Evolutionary conservation across 2,329 filamentous ascomycete species (phyloP).

Genomic region (Phoma sp.): DNA sequence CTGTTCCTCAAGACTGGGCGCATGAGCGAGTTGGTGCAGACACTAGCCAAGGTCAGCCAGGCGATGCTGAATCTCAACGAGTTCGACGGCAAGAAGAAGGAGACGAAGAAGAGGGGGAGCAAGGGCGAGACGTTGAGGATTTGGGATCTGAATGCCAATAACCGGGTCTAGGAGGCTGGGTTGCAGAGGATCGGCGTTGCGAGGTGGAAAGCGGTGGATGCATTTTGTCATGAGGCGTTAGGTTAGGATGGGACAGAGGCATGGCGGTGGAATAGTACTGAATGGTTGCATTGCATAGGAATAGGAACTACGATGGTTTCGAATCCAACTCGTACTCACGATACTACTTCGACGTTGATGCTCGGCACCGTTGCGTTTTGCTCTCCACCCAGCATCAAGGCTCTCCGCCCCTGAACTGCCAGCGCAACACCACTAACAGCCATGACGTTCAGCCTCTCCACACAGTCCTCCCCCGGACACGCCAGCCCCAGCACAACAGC

Average conservation of each 20-base stretch:
- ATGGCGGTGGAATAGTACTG: not conserved
- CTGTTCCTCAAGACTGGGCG: slow-evolving; percentile 50
- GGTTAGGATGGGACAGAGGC: too few relatives aligned
- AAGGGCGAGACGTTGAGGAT: slow-evolving; percentile 53
- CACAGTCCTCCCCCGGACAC: slow-evolving; percentile 19
- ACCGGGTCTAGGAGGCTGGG: slow-evolving; percentile 15
- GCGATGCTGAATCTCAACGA: slow-evolving; percentile 65
- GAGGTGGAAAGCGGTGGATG: not conserved
- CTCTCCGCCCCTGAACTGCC: not conserved
- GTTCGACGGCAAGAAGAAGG: slow-evolving; percentile 44
- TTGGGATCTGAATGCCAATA: slow-evolving; percentile 50
- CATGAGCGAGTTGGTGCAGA: slow-evolving; percentile 57
- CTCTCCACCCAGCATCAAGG: not conserved
- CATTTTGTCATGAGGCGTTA: not conserved
- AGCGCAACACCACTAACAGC: slow-evolving; percentile 17
- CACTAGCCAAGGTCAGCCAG: slow-evolving; percentile 79
- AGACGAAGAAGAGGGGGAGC: slow-evolving; percentile 52
- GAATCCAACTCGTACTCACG: not conserved
- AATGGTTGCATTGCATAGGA: not conserved
- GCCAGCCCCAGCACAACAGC: not conserved
- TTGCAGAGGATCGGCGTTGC: not conserved
- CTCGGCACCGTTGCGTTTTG: not conserved
- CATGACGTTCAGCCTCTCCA: slow-evolving; percentile 13
- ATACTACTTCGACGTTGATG: not conserved
- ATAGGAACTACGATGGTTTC: not conserved